Conservation (phyloP, 2,329 filamentous ascomycete genomes). For the Achaetomium macrosporum region DNA sequence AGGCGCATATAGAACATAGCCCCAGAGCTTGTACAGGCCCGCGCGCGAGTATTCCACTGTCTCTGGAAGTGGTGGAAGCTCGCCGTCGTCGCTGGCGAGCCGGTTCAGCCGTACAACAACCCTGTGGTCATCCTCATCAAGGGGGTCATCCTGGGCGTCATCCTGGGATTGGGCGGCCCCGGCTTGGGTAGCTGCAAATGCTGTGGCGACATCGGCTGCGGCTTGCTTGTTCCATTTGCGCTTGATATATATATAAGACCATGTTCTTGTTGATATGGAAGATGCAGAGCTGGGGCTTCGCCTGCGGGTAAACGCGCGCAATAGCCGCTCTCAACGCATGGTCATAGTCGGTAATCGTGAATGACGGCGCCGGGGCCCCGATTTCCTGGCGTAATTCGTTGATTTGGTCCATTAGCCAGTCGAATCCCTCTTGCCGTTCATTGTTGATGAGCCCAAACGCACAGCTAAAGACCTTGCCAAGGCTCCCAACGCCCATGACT, state of each 20-base stretch:
- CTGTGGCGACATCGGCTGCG: not conserved
- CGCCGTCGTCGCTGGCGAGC: not conserved
- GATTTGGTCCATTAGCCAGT: not conserved
- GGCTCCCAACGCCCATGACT: too few relatives aligned
- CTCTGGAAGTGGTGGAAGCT: not conserved
- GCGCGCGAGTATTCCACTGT: not conserved
- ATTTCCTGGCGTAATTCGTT: not conserved
- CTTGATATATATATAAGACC: not conserved
- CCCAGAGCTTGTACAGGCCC: not conserved
- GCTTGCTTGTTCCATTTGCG: not conserved
- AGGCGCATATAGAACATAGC: not conserved
- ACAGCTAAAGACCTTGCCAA: not conserved
- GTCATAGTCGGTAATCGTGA: conserved; percentile 1
- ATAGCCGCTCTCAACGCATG: not conserved
- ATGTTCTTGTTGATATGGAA: conserved; percentile 1
- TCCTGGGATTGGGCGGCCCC: too few relatives aligned
- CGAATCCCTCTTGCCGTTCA: not conserved
- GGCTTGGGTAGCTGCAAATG: not conserved
- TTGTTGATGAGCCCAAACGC: conserved; percentile 1
- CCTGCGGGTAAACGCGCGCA: not conserved
- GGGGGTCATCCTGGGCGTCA: too few relatives aligned
- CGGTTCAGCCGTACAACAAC: not conserved
- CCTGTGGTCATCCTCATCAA: not conserved
- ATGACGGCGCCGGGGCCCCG: not conserved
- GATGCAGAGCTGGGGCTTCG: not conserved